Conservation (phyloP, 2,329 filamentous ascomycete species). For the Plenodomus biglobosus region DNA sequence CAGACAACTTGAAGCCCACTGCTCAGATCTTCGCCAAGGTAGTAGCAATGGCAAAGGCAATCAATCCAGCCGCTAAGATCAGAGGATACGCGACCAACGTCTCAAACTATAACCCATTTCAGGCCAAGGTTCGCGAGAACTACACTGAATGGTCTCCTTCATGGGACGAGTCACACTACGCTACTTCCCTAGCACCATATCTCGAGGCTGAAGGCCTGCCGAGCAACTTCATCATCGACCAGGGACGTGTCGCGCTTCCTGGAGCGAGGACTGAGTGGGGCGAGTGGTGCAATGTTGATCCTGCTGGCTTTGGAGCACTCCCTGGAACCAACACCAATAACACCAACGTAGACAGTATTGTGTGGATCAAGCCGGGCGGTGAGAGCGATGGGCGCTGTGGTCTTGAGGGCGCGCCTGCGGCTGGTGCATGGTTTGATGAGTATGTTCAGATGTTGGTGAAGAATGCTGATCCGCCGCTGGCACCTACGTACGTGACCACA, state of each 20-base stretch:
- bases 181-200: constrained; percentile 18
- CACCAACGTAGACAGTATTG: constrained; percentile 30
- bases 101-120: constrained; percentile 33
- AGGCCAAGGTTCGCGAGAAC: constrained; percentile 26
- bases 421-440: constrained; percentile 33
- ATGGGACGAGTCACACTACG: constrained; percentile 32
- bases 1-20: constrained; percentile 31
- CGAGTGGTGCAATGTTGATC: constrained; percentile 34
- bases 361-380: constrained; percentile 37
- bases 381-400: constrained; percentile 33
- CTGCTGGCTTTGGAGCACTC: constrained; percentile 22
- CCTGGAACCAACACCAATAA: constrained; percentile 24
- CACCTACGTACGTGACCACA: constrained; percentile 24
- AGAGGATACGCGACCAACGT: constrained; percentile 32
- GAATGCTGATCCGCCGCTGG: constrained; percentile 26
- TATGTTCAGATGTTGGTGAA: constrained; percentile 34
- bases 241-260: constrained; percentile 28
- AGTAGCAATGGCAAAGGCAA: constrained; percentile 24
- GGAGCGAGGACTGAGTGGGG: constrained; percentile 31
- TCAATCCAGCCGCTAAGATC: constrained; percentile 26
- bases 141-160: constrained; percentile 28
- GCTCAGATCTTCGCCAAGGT: constrained; percentile 30
- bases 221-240: constrained; percentile 32
- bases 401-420: constrained; percentile 26
- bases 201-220: constrained; percentile 30